Conservation (phyloP, 2,329 filamentous ascomycete genomes). For the Xylariaceae sp. region DNA sequence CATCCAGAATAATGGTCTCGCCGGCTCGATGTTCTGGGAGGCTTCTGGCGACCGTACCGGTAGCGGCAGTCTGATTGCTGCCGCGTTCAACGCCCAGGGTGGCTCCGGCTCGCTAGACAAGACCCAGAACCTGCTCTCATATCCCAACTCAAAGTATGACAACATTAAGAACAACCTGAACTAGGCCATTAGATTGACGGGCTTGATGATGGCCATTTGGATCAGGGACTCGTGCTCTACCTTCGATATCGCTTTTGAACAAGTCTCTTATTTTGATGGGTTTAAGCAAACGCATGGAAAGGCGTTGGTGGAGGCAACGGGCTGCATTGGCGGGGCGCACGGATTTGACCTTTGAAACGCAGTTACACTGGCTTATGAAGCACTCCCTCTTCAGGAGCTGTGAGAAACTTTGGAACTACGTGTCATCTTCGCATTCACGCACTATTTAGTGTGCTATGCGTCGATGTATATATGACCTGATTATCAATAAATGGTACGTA, state of each 20-base stretch:
- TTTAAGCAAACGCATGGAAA: not conserved
- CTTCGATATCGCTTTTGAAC: constrained; percentile 15
- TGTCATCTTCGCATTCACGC: constrained; percentile 4
- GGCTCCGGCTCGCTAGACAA: constrained; percentile 33
- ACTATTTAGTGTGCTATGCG: constrained; percentile 2
- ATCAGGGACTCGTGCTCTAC: constrained; percentile 27
- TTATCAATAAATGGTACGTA: no score
- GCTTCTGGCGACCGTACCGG: constrained; percentile 70
- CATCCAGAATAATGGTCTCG: constrained; percentile 66
- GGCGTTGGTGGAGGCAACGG: not conserved
- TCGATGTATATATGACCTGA: constrained; percentile 26
- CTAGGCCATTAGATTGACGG: constrained; percentile 8
- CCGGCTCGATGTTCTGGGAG: constrained; percentile 88
- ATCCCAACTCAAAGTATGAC: constrained; percentile 38
- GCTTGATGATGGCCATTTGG: constrained; percentile 20
- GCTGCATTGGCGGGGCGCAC: constrained; percentile 18
- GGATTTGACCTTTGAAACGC: not conserved
- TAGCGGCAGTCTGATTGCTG: constrained; percentile 63
- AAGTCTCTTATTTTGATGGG: no score
- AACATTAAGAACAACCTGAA: constrained; percentile 39
- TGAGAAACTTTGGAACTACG: no score
- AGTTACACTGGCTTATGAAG: constrained; percentile 18
- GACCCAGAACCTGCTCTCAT: constrained; percentile 37
- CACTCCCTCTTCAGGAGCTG: constrained; percentile 1
- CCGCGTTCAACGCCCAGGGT: constrained; percentile 36